Percentiles rank a stretch among this genome's conserved stretches.
These are phyloP conservation scores for Sugiyamaella xylanicola DNA, from an alignment of 1,139 yeast genomes.

Conservation along the genomic window DNA sequence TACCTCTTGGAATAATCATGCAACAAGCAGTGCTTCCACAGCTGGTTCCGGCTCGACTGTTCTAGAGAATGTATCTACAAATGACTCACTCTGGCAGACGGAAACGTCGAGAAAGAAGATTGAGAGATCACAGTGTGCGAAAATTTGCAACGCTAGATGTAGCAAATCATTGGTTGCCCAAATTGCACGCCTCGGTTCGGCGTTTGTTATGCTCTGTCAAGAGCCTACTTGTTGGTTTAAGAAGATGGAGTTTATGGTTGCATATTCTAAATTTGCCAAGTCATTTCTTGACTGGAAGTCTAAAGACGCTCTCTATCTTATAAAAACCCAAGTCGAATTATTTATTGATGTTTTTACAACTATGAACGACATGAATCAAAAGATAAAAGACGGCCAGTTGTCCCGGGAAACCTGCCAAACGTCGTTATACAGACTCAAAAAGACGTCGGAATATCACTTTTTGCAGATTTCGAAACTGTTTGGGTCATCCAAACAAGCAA, in stretches of 20 bases:
- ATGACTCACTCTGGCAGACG: neutral
- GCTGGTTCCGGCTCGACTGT: neutral
- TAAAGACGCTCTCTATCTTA: constrained; percentile 28
- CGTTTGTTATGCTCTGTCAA: constrained; percentile 30
- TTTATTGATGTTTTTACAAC: constrained; percentile 18
- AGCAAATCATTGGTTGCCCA: constrained; percentile 23
- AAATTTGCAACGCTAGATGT: constrained; percentile 19
- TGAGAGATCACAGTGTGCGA: constrained; percentile 14
- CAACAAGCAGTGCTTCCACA: no score
- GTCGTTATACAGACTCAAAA: constrained; percentile 12
- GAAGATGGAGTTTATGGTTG: constrained; percentile 31
- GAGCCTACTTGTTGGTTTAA: constrained; percentile 28
- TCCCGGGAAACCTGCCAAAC: constrained; percentile 17
- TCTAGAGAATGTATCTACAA: neutral
- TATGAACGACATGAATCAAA: constrained; percentile 19
- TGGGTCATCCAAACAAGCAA: constrained; percentile 28
- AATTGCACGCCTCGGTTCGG: constrained; percentile 29
- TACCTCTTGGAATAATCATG: neutral
- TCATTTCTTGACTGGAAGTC: constrained; percentile 31
- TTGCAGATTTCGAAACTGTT: constrained; percentile 21
- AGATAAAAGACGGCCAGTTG: constrained; percentile 17
- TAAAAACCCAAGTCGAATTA: constrained; percentile 23
- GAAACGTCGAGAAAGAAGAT: constrained; percentile 3
- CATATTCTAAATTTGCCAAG: constrained; percentile 30
- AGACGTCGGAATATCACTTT: constrained; percentile 19